Base-by-base conservation (phyloP, 352 stramenopile species). In the Halophytophthora polymorphica region DNA sequence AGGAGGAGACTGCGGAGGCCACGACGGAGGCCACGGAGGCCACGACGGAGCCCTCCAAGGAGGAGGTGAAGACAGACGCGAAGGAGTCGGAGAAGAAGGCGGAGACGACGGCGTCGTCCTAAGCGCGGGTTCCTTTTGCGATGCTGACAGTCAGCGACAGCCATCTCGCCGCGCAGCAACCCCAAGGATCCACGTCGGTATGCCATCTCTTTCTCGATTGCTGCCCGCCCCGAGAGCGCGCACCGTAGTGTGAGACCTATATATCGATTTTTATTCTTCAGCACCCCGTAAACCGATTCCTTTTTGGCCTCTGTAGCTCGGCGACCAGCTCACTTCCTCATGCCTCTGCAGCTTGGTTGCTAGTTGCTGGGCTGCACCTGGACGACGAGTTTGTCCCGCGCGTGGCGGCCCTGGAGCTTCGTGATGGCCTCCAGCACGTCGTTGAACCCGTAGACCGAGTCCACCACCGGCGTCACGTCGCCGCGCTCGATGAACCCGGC, bases 331-430 rank as follows among this genome's bases (percentile, higher is more conserved):
- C n/a, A n/a, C n/a, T n/a, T n/a, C n/a, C n/a, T n/a, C n/a, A n/a
- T n/a, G n/a, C n/a, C n/a, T n/a, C n/a, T n/a, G n/a, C n/a, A n/a
- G n/a, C n/a, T n/a, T n/a, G n/a, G n/a, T n/a, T n/a, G n/a, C 25
- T 31, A 31, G 4, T 31, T 31, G 25, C 25, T 31, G 25, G 25
- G 4, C 25, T 31, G 25, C 25, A 77, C 64, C 17, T 64, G 54
- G 34, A 83, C 66, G 23, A 84, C 62, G 38, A 86, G 69, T 50
- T 84, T 86, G 22, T 72, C 75, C 31, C 66, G 66, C 2, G 72
- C 64, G 25, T 69, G 67, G 48, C 70, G 59, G n/a, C 42, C 49
- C 55, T 73, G 79, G 8, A 78, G 53, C 45, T 75, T 61, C 23
- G 51, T 55, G 53, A 83, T 66, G 33, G 58, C 75, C 17, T 58